phyloP scores from a whole-genome alignment of 768 basidiomycete genomes.

The Boletus vermiculosoides region DNA sequence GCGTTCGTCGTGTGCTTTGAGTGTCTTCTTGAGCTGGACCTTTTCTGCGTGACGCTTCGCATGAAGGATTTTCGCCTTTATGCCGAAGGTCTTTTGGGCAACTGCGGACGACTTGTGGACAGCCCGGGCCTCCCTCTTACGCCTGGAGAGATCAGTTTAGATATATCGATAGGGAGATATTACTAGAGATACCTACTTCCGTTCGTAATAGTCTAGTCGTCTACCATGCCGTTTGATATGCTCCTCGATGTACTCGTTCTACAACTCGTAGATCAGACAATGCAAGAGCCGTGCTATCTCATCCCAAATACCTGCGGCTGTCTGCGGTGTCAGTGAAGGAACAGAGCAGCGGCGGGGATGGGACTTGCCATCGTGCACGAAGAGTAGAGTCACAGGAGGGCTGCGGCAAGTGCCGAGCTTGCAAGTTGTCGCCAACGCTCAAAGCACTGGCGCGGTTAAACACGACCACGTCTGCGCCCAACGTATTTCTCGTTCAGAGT shows the following conservation, averaged over 20 bases:
- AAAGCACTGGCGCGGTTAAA: neutral
- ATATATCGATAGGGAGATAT: neutral
- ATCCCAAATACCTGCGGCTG: conserved; percentile 62
- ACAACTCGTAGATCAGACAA: conserved; percentile 12
- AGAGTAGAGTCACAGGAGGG: neutral
- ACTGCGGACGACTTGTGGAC: conserved; percentile 73
- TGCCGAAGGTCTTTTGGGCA: conserved; percentile 92
- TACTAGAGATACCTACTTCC: conserved; percentile 59
- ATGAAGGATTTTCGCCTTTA: conserved; percentile 98
- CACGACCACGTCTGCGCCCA: neutral
- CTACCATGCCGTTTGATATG: conserved; percentile 96
- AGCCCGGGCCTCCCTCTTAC: conserved; percentile 79
- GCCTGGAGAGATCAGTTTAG: conserved; percentile 42
- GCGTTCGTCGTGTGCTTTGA: conserved; percentile 98
- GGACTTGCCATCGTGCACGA: conserved; percentile 29
- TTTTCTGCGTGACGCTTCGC: conserved; percentile 96
- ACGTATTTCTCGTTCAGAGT: neutral
- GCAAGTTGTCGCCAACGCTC: neutral
- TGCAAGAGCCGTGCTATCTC: neutral
- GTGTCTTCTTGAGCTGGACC: conserved; percentile 98
- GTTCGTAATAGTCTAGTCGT: conserved; percentile 93
- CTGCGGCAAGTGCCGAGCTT: conserved; percentile 31
- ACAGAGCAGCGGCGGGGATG: neutral
- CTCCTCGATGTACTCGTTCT: conserved; percentile 99
- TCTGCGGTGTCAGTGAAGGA: conserved; percentile 15